Conservation (phyloP, 2,329 filamentous ascomycete genomes). For the Aureobasidium vineae region DNA sequence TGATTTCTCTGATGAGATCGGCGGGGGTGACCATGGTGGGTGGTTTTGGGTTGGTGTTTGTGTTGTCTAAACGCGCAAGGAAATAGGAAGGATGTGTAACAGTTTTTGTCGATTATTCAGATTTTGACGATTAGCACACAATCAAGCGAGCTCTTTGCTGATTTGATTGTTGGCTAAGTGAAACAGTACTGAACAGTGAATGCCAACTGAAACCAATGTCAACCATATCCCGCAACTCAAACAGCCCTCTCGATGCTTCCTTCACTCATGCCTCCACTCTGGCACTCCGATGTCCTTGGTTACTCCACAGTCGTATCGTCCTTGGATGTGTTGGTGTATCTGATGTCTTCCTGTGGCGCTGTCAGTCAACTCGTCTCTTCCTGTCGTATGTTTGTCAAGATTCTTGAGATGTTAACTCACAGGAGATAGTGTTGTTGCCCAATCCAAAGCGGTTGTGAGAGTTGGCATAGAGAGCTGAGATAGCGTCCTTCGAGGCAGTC, state of each 20-base stretch:
- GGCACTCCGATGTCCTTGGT: neutral
- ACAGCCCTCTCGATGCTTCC: neutral
- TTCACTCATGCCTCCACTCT: neutral
- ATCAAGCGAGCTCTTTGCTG: too few relatives aligned
- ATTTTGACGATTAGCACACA: too few relatives aligned
- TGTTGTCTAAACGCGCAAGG: too few relatives aligned
- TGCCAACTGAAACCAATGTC: too few relatives aligned
- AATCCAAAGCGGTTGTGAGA: neutral
- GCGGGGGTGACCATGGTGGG: conserved; percentile 9
- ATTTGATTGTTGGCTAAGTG: too few relatives aligned
- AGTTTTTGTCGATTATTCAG: neutral
- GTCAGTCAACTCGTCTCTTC: neutral
- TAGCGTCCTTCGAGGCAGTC: neutral
- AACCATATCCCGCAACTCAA: too few relatives aligned
- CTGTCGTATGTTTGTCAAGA: neutral
- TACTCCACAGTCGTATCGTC: neutral
- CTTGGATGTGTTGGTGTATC: neutral
- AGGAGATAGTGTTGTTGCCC: neutral
- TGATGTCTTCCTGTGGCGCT: neutral
- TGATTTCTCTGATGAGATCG: conserved; percentile 15
- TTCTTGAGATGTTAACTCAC: neutral
- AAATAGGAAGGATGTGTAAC: neutral
- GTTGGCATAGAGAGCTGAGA: neutral
- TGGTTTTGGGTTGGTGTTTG: neutral
- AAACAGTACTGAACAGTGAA: too few relatives aligned